phyloP scores from a whole-genome alignment of 306 rosid species.

The Acacia confusa region DNA sequence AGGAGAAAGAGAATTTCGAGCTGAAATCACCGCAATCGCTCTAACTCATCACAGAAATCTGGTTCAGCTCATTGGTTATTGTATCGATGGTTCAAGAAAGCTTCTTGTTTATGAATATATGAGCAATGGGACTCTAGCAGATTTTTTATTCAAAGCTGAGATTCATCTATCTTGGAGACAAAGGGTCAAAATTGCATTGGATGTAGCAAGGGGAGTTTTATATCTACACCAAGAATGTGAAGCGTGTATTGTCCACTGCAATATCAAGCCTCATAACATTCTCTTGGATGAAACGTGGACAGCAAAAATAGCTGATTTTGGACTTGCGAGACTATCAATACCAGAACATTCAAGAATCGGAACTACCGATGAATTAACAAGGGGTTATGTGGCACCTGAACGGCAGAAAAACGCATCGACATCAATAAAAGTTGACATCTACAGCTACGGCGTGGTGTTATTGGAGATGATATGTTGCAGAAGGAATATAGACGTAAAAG shows the following conservation, averaged over 20 bases:
- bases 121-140: constrained; percentile 47
- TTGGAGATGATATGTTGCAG: constrained; percentile 41
- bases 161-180: constrained; percentile 7
- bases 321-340: constrained; percentile 34
- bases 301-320: constrained; percentile 49
- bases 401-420: constrained; percentile 30
- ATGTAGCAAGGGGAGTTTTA: neutral
- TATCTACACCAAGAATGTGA: neutral
- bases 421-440: constrained; percentile 35
- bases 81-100: constrained; percentile 38
- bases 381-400: constrained; percentile 44
- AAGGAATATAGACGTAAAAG: constrained; percentile 22
- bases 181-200: constrained; percentile 12
- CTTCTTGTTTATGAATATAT: constrained; percentile 44
- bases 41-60: constrained; percentile 47
- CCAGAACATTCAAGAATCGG: neutral
- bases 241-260: constrained; percentile 33
- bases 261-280: constrained; percentile 43
- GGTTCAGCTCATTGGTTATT: constrained; percentile 45
- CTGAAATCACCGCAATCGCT: constrained; percentile 40
- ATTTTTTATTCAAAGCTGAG: constrained; percentile 16
- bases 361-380: neutral
- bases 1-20: constrained; percentile 40
- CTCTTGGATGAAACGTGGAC: constrained; percentile 45
- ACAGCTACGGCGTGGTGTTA: constrained; percentile 32